Evolutionary conservation across 2,329 filamentous ascomycete genomes (phyloP).

Genomic region (Cytospora leucostoma): DNA sequence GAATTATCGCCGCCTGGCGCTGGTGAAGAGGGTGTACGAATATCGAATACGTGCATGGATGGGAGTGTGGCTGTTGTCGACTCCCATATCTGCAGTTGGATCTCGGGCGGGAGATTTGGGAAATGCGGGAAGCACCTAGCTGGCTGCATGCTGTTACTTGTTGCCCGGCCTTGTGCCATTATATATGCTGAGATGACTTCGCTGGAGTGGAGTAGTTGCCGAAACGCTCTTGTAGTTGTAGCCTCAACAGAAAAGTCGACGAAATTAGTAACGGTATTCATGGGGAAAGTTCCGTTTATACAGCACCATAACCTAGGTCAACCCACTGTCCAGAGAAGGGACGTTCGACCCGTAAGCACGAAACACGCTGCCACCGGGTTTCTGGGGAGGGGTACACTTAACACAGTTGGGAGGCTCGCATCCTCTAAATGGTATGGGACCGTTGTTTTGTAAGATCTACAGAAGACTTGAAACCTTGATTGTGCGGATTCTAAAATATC

Average conservation of each 20-base stretch:
- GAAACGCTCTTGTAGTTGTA: not conserved
- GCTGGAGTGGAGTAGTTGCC: not conserved
- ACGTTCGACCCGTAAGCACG: not conserved
- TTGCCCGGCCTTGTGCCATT: not conserved
- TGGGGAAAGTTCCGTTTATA: not conserved
- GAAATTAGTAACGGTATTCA: not conserved
- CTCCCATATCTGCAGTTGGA: conserved; percentile 32
- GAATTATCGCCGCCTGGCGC: not conserved
- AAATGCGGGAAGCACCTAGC: conserved; percentile 27
- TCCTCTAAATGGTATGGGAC: not conserved
- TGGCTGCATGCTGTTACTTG: not conserved
- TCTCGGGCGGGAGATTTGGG: conserved; percentile 30
- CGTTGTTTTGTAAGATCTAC: not conserved
- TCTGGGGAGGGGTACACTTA: not conserved
- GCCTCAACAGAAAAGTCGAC: not conserved
- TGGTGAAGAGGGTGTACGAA: conserved; percentile 26
- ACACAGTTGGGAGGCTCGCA: not conserved
- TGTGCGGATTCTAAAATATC: not conserved
- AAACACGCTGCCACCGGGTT: not conserved
- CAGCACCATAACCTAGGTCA: not conserved
- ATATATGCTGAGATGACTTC: not conserved
- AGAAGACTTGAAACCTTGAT: not conserved
- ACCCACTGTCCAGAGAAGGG: not conserved
- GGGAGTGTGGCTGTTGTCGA: conserved; percentile 26
- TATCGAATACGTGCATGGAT: conserved; percentile 32